phyloP scores from a whole-genome alignment of 495 filamentous ascomycete species.

The Aspergillus incahuasiensis region DNA sequence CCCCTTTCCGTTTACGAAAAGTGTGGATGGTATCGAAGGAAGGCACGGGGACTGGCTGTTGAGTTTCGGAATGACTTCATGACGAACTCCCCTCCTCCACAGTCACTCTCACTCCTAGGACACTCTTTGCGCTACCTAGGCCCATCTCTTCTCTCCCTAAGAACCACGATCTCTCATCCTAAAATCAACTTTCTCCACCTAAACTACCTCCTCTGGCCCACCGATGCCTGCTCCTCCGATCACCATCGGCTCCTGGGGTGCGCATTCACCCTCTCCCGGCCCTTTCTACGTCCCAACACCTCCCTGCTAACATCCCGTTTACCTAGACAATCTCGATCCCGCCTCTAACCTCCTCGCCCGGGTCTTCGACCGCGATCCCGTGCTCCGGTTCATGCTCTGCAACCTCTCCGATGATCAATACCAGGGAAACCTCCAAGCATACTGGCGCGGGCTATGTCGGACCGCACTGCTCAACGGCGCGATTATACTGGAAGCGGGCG shows the following conservation, averaged over 20 bases:
- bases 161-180: neutral
- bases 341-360: neutral
- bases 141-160: neutral
- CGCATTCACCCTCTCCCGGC: neutral
- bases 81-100: neutral
- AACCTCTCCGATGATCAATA: slow-evolving; percentile 1
- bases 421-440: neutral
- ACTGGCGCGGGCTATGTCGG: neutral
- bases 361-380: slow-evolving; percentile 5
- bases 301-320: neutral
- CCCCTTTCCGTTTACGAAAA: neutral
- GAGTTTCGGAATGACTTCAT: neutral
- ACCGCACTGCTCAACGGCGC: slow-evolving; percentile 1
- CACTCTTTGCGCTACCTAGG: neutral
- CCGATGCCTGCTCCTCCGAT: neutral
- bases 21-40: neutral
- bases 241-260: neutral
- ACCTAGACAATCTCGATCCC: neutral
- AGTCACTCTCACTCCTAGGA: neutral
- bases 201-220: neutral
- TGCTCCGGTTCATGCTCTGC: slow-evolving; percentile 2
- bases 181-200: neutral
- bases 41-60: neutral
- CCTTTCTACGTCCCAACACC: too few relatives aligned
- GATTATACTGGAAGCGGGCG: neutral